phyloP scores from a whole-genome alignment of 768 basidiomycete species.

The Leccinum variicolor region DNA sequence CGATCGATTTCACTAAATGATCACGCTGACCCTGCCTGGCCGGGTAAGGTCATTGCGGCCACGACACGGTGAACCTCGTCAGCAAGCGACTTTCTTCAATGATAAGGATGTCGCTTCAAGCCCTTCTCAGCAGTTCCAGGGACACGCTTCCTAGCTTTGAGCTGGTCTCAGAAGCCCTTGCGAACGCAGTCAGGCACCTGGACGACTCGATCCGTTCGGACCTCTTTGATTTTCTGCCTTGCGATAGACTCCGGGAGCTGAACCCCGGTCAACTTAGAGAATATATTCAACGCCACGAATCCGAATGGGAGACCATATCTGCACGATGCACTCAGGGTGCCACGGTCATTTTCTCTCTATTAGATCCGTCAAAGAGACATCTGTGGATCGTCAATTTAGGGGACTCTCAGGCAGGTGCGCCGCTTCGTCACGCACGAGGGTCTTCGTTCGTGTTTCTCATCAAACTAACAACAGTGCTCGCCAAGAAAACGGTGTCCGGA shows the following conservation, averaged over 20 bases:
- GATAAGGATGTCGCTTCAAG: conserved; percentile 38
- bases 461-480: conserved; percentile 15
- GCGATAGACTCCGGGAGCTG: conserved; percentile 32
- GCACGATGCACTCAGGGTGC: conserved; percentile 32
- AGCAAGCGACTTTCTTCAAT: conserved; percentile 38
- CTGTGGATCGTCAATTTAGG: conserved; percentile 35
- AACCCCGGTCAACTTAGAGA: conserved; percentile 39
- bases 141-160: conserved; percentile 24
- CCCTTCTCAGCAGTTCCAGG: conserved; percentile 27
- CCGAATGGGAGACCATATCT: conserved; percentile 35
- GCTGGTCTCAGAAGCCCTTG: conserved; percentile 38
- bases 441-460: conserved; percentile 4
- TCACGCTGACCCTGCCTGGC: conserved; percentile 14
- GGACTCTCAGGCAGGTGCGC: conserved; percentile 34
- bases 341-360: conserved; percentile 31
- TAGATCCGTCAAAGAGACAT: conserved; percentile 26
- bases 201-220: conserved; percentile 44
- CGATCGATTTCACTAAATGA: conserved; percentile 11
- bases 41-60: conserved; percentile 44
- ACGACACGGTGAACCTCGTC: conserved; percentile 45
- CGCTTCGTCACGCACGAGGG: neutral
- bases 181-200: conserved; percentile 36
- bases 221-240: conserved; percentile 43
- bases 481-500: conserved; percentile 14
- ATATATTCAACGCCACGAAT: conserved; percentile 35